Evolutionary conservation across 192 early-diverging fungal species (phyloP), one percentile per base, ranked within the genome.

Genomic region (Podila verticillata): DNA sequence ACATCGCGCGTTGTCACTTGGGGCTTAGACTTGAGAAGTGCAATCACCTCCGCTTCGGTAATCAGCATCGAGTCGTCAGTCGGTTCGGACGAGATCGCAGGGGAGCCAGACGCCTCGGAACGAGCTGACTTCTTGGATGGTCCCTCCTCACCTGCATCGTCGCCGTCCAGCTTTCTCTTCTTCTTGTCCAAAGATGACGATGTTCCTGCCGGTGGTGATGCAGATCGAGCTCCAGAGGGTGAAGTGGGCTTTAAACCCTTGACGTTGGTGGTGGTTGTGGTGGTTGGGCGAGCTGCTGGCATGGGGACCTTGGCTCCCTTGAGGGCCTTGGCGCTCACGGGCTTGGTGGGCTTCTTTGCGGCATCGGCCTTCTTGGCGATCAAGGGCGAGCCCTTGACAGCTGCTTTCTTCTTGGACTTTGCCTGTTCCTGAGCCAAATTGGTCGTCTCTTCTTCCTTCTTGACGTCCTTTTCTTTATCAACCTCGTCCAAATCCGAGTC

Each of bases 11-110:
- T 91, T 4, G 88, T 89, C 81, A 89, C 81, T 12, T 58, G 75
- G 61, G 85, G 86, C 19, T 84, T 79, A 36, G 81, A 85, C 48
- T 82, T 88, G 61, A 90, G 88, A 29, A 91, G 54, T 5, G 86
- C 83, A 19, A 92, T 82, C 4, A 94, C 90, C 69, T 94, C 93
- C 24, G 84, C 81, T 65, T 92, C 90, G 22, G 90, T 92, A 47
- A 94, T 92, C 17, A 92, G 64, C 48, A 83, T 70, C 1, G 83
- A 61, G 10, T 82, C 51, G 22, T 54, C 51, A 0, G 20, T 26
- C 8, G 51, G 51, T 5, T n/a, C 51, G 24, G 51, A 26, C 22
- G 51, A 47, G n/a, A n/a, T 44, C 39, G 39, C 13, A 15, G 39
- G 39, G 9, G 51, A 54, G 51, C 22, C 22, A 9, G 51, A 54